These are phyloP conservation scores for Imleria badia DNA, from an alignment of 768 basidiomycete genomes.

Conservation along the genomic window DNA sequence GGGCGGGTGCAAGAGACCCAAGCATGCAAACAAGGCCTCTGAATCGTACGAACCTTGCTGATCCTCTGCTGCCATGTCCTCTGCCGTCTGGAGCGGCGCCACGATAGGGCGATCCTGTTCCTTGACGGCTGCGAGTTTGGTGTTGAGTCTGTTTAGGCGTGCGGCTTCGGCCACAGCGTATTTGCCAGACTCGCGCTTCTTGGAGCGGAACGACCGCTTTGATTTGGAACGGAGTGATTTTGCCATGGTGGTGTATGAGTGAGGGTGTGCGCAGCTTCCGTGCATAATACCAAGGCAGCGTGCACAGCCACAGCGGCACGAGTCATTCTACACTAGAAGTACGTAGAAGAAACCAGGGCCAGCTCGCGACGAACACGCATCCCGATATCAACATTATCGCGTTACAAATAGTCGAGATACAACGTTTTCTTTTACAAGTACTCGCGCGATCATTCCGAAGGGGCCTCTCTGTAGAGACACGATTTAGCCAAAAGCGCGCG, in stretches of 20 bases:
- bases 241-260: constrained; percentile 47
- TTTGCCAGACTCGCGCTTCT: constrained; percentile 71
- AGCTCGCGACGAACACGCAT: not conserved
- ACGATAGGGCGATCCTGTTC: constrained; percentile 30
- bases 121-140: constrained; percentile 58
- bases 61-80: constrained; percentile 34
- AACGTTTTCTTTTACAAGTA: constrained; percentile 6
- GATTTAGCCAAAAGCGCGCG: constrained; percentile 17
- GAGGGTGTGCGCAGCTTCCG: not conserved
- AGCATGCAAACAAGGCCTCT: constrained; percentile 37
- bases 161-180: constrained; percentile 80
- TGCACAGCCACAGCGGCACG: constrained; percentile 9
- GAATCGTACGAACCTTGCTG: constrained; percentile 58
- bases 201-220: constrained; percentile 74
- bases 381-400: constrained; percentile 1
- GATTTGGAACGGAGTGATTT: constrained; percentile 83
- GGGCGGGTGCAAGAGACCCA: constrained; percentile 57
- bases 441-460: constrained; percentile 41
- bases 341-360: not conserved
- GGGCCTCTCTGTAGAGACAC: constrained; percentile 68
- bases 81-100: constrained; percentile 27
- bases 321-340: not conserved
- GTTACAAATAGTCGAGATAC: constrained; percentile 11
- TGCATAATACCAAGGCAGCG: too few relatives aligned
- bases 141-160: constrained; percentile 67